Percentiles rank a stretch among this genome's conserved stretches.
phyloP scores from a whole-genome alignment of 768 basidiomycete genomes.

The Boletus rex-veris region DNA sequence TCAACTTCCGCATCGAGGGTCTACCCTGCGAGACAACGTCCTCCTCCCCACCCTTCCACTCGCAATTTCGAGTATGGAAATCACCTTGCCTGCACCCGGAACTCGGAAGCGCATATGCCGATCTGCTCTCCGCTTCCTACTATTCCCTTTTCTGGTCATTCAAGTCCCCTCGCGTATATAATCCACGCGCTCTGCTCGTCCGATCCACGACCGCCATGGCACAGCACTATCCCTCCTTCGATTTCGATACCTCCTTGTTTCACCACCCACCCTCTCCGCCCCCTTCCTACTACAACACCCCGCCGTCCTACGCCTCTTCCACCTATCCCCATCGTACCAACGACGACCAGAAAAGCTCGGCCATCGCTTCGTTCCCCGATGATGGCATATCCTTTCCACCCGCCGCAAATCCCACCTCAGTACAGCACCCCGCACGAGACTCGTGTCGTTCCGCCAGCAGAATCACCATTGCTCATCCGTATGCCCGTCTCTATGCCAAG shows the following conservation, averaged over 20 bases:
- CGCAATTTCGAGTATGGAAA: neutral
- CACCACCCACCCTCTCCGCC: constrained; percentile 8
- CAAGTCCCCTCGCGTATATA: constrained; percentile 14
- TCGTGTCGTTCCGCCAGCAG: constrained; percentile 18
- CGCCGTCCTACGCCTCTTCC: neutral
- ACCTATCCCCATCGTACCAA: neutral
- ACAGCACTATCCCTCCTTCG: constrained; percentile 13
- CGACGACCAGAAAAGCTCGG: constrained; percentile 1
- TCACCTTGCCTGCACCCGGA: neutral
- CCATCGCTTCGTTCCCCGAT: constrained; percentile 19
- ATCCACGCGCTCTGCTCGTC: neutral
- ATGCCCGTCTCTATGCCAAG: constrained; percentile 65
- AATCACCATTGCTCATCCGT: constrained; percentile 55
- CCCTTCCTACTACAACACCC: constrained; percentile 7
- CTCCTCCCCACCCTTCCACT: too few species aligned
- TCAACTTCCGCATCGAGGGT: constrained; percentile 17
- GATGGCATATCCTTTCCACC: constrained; percentile 20
- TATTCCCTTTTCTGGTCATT: constrained; percentile 13
- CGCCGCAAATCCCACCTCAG: neutral
- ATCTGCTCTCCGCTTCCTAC: constrained; percentile 11
- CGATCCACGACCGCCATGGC: constrained; percentile 17
- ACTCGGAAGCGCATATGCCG: constrained; percentile 13
- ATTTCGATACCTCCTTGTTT: constrained; percentile 10
- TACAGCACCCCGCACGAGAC: constrained; percentile 19
- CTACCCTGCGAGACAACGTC: too few species aligned